Evolutionary conservation across 208 protist genomes (phyloP).

Genomic region (Trypanosoma lewisi): DNA sequence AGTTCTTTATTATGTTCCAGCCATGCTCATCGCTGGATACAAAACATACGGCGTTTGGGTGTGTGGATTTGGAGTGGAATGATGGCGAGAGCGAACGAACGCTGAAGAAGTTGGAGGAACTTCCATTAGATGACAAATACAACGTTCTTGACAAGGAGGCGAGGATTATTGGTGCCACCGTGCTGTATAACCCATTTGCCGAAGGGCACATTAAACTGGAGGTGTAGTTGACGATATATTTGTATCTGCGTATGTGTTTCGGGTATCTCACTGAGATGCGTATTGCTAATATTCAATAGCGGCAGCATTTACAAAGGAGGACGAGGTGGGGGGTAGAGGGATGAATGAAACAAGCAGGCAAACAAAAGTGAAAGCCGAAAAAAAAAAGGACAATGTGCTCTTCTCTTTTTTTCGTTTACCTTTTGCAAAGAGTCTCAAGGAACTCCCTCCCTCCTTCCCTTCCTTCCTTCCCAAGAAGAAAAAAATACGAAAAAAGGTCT

Average conservation of each 20-base stretch:
- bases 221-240: constrained; percentile 5
- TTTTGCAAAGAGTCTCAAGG: not conserved
- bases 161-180: constrained; percentile 46
- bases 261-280: not conserved
- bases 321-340: not conserved
- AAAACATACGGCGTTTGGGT: constrained; percentile 95
- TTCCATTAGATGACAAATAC: constrained; percentile 55
- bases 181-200: constrained; percentile 87
- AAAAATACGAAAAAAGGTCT: constrained; percentile 4
- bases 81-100: constrained; percentile 44
- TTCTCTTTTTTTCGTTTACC: not conserved
- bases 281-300: not conserved
- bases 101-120: constrained; percentile 50
- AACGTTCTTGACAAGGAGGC: constrained; percentile 42
- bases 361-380: not conserved
- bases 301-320: not conserved
- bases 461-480: not conserved
- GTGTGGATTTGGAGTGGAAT: constrained; percentile 59
- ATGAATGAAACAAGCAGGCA: not conserved
- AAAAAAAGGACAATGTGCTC: not conserved
- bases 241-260: constrained; percentile 1
- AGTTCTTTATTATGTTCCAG: constrained; percentile 84
- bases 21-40: constrained; percentile 67
- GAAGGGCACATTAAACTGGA: constrained; percentile 44
- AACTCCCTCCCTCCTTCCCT: not conserved